Evolutionary conservation across 2,329 filamentous ascomycete species (phyloP).

Genomic region (Pseudogymnoascus sp.): DNA sequence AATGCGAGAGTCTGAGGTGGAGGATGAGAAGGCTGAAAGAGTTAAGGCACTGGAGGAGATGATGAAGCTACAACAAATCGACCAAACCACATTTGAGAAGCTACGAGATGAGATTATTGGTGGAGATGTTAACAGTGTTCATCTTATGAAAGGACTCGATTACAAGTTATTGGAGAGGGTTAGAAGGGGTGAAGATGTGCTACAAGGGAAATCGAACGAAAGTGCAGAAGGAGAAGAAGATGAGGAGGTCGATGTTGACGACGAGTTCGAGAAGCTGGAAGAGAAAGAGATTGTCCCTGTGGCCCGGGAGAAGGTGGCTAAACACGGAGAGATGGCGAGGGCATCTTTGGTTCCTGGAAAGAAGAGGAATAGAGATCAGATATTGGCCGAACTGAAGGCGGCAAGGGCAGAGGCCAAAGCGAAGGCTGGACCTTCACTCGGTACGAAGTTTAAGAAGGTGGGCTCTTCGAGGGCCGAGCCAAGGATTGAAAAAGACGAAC

Average conservation of each 20-base stretch:
- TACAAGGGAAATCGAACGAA: constrained; percentile 22
- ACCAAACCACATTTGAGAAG: constrained; percentile 67
- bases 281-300: constrained; percentile 45
- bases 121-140: constrained; percentile 70
- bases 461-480: constrained; percentile 45
- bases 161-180: constrained; percentile 67
- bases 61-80: constrained; percentile 76
- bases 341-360: constrained; percentile 43
- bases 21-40: constrained; percentile 50
- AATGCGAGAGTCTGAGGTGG: constrained; percentile 45
- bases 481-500: constrained; percentile 52
- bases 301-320: constrained; percentile 37
- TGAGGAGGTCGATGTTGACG: constrained; percentile 46
- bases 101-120: constrained; percentile 70
- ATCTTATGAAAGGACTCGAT: constrained; percentile 88
- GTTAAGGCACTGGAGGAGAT: constrained; percentile 74
- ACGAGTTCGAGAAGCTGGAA: constrained; percentile 54
- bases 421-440: constrained; percentile 41
- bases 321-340: constrained; percentile 53
- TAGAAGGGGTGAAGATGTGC: constrained; percentile 59
- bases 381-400: constrained; percentile 58
- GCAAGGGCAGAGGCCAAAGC: constrained; percentile 50
- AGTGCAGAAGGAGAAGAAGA: constrained; percentile 16
- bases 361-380: constrained; percentile 57
- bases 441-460: constrained; percentile 57